Evolutionary conservation across 371 early-diverging fungal species (phyloP), one percentile per base, ranked within the genome.

Genomic region (Mucor mucedo): DNA sequence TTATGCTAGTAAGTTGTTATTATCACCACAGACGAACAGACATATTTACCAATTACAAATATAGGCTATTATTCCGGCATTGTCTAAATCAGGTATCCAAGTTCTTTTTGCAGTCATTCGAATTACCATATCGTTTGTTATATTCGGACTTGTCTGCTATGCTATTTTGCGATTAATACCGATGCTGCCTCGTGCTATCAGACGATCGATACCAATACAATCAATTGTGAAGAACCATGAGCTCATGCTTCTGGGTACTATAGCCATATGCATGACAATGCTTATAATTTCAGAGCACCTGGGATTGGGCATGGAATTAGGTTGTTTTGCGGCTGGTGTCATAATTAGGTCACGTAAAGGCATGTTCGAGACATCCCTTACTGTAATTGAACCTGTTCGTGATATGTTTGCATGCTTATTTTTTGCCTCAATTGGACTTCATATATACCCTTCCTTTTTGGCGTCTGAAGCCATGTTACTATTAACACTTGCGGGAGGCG

Each of bases 401-500:
- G 84, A 85, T 67, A 47, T 87, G 35, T 87, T 87, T 77, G 79
- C 80, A 8, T 81, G 82, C 29, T 65, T 87, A 8, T 89, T 89
- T 66, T 89, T 89, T 73, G 86, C 88, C 1, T 71, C 82, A n/a
- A 84, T 89, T 53, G 89, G 89, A 3, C 66, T 89, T 4, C 89
- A 89, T 68, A 72, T 87, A 5, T 85, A 87, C 54, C 87, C 87
- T 2, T 70, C 75, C 5, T 89, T 89, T 62, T 66, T 89, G 44
- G 71, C 79, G 0, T 79, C 81, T 5, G 81, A 87, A 60, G 80
- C 75, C n/a, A 58, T 76, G 55, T 58, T 87, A 5, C 62, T 88
- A 4, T 47, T 86, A 29, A 71, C 75, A 0, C 49, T 88, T 16
- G 80, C 87, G 2, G 69, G 70, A 3, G 76, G 64, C 5, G 79